A percentile compares a stretch with the other conserved stretches of the same genome.
These are phyloP conservation scores for Aspergillus sp. DNA, from an alignment of 2,329 filamentous ascomycete genomes.

Conservation along the genomic window DNA sequence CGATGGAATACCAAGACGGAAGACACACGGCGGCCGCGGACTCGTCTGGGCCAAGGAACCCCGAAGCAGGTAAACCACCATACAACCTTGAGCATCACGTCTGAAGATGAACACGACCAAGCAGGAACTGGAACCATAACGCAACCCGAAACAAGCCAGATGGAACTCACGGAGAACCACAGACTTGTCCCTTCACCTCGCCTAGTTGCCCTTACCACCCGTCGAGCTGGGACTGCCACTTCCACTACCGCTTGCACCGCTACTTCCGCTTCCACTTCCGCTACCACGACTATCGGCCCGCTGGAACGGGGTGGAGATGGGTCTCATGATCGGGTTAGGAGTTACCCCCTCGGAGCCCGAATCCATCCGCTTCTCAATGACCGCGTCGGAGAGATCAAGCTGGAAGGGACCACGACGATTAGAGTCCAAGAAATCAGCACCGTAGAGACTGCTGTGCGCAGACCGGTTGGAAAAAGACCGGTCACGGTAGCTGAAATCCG, in stretches of 20 bases:
- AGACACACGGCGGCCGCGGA: neutral
- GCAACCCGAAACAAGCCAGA: slow-evolving; percentile 8
- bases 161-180: neutral
- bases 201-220: slow-evolving; percentile 34
- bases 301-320: slow-evolving; percentile 41
- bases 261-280: slow-evolving; percentile 48
- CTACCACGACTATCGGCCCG: slow-evolving; percentile 52
- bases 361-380: slow-evolving; percentile 33
- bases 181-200: neutral
- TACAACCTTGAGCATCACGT: slow-evolving; percentile 7
- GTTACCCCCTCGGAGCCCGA: slow-evolving; percentile 35
- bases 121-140: slow-evolving; percentile 12
- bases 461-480: slow-evolving; percentile 48
- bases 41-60: neutral
- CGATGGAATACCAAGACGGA: neutral
- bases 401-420: slow-evolving; percentile 33
- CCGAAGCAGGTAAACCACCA: slow-evolving; percentile 13
- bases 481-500: slow-evolving; percentile 36
- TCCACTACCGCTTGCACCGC: slow-evolving; percentile 44
- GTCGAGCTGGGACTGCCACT: slow-evolving; percentile 44
- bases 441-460: slow-evolving; percentile 39
- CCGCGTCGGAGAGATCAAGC: slow-evolving; percentile 34
- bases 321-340: slow-evolving; percentile 40
- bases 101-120: slow-evolving; percentile 12
- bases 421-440: slow-evolving; percentile 35